Evolutionary conservation across 176 grass and related monocot species (phyloP), one percentile per base, ranked within the genome.

Genomic region (Bonia amplexicaulis): DNA sequence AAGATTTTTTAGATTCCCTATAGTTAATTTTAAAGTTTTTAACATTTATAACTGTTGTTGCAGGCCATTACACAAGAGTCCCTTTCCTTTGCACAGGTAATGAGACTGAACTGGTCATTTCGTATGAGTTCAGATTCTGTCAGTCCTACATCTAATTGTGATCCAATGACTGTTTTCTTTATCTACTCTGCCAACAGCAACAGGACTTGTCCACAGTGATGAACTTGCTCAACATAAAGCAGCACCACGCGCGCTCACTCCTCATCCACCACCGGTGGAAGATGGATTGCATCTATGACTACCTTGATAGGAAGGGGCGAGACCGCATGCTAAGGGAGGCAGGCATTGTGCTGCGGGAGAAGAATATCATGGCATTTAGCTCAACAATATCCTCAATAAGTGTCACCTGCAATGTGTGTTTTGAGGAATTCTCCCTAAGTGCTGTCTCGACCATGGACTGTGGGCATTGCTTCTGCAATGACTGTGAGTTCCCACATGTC

Each of bases 401-500:
- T 13, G 45, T 77, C 19, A 81, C 52, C 22, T 93, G 91, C 80
- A 68, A 87, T 8, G 80, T 93, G 27, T 93, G 91, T 19, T 93
- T 87, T 60, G 88, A 90, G 61, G 81, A 90, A 4, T 52, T 74
- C n/a, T 19, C 80, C 44, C 31, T 25, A n/a, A 23, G 2, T 46
- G 46, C 44, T 66, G 49, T 86, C 82, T 87, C 81, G n/a, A 62
- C 74, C 59, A 92, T 93, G 87, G 91, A 93, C 7, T 93, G 91
- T 68, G 91, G 91, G 39, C 91, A 90, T 37, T 81, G 55, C 49
- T 93, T 87, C 67, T 93, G 91, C 85, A 90, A 90, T 81, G 76
- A 85, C 47, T 93, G 91, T 93, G 53, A 89, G 90, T 89, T 69
- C 58, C 15, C 13, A 22, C 23, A 2, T 76, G 47, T 45, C 53